These are phyloP conservation scores for Tothia fuscella DNA, from an alignment of 2,329 filamentous ascomycete genomes.

Conservation along the genomic window DNA sequence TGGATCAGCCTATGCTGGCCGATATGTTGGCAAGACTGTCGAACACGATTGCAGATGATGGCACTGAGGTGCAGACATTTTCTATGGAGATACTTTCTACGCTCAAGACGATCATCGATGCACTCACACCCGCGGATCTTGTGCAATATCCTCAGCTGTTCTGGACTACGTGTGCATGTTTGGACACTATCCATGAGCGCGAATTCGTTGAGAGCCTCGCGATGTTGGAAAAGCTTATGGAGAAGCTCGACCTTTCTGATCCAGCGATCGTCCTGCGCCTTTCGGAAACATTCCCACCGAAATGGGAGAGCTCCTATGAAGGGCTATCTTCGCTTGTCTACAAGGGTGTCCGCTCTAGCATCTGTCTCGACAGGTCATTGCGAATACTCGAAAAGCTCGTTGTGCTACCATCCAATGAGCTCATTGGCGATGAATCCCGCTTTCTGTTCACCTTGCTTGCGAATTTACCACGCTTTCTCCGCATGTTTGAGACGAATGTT, in stretches of 20 bases:
- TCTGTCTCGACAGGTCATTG: conserved; percentile 68
- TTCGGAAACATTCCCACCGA: conserved; percentile 64
- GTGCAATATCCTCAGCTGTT: conserved; percentile 90
- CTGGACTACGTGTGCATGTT: conserved; percentile 92
- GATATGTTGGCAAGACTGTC: conserved; percentile 94
- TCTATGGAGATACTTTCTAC: conserved; percentile 97
- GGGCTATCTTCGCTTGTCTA: conserved; percentile 78
- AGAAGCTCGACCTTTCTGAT: conserved; percentile 70
- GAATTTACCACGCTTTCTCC: conserved; percentile 79
- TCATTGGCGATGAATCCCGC: conserved; percentile 73
- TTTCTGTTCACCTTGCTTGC: conserved; percentile 79
- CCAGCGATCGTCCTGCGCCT: conserved; percentile 57
- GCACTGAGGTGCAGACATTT: conserved; percentile 86
- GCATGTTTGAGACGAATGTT: conserved; percentile 57
- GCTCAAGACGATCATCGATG: conserved; percentile 78
- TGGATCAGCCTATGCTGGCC: conserved; percentile 88
- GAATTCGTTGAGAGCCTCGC: conserved; percentile 86
- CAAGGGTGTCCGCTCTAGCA: conserved; percentile 80
- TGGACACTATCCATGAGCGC: conserved; percentile 92
- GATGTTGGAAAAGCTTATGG: conserved; percentile 79
- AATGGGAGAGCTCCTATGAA: conserved; percentile 83
- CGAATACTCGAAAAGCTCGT: conserved; percentile 68
- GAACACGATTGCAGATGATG: conserved; percentile 93
- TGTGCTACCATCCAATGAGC: conserved; percentile 61
- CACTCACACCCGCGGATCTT: conserved; percentile 66